Evolutionary conservation across 495 filamentous ascomycete genomes (phyloP).

Genomic region (Aspergillus steynii): DNA sequence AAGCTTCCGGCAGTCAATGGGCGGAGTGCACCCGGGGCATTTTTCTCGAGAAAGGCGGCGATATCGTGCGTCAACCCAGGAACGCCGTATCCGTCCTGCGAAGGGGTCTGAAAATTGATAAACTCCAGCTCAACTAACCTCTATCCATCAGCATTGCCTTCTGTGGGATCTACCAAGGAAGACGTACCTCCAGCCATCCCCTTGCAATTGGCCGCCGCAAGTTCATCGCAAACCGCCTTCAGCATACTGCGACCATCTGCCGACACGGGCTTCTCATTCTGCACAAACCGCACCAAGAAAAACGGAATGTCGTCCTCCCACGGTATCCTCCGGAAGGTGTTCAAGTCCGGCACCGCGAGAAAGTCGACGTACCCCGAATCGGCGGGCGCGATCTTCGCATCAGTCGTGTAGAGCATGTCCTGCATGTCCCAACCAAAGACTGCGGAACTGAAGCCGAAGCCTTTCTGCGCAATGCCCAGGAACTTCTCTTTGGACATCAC

Average conservation of each 20-base stretch:
- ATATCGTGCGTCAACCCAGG: constrained; percentile 57
- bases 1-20: constrained; percentile 89
- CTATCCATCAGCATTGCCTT: background rate
- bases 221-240: constrained; percentile 60
- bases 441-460: constrained; percentile 93
- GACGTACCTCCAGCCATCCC: constrained; percentile 82
- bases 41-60: constrained; percentile 65
- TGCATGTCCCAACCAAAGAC: constrained; percentile 98
- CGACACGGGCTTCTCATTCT: constrained; percentile 55
- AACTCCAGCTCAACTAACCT: constrained; percentile 85
- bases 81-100: constrained; percentile 35
- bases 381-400: constrained; percentile 80
- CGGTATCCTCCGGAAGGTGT: constrained; percentile 76
- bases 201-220: constrained; percentile 58
- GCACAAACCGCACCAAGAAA: constrained; percentile 80
- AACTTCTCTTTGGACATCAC: constrained; percentile 94
- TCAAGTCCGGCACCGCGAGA: constrained; percentile 74
- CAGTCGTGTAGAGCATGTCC: constrained; percentile 76
- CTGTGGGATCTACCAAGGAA: background rate
- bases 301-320: constrained; percentile 93
- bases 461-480: constrained; percentile 70
- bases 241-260: constrained; percentile 77
- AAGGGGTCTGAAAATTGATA: constrained; percentile 78
- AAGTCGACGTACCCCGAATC: constrained; percentile 86
- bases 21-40: constrained; percentile 65